Evolutionary conservation across 805 yeast species (phyloP).

Genomic region (Saccharomycopsis oosterbeekiorum): DNA sequence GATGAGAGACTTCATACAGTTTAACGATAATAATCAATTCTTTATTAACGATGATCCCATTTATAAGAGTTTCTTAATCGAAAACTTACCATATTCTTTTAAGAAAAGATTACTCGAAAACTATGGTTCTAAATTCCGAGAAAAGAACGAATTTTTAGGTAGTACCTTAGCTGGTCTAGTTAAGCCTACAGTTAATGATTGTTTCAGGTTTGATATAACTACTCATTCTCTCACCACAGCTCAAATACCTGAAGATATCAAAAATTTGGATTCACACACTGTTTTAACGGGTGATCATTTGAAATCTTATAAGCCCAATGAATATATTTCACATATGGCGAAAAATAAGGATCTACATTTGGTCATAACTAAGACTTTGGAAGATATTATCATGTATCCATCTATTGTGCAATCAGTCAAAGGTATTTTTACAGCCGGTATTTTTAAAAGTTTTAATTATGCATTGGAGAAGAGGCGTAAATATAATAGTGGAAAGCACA

Average conservation of each 20-base stretch:
- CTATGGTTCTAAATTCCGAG: neutral
- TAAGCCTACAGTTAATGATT: neutral
- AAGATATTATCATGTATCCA: slow-evolving; percentile 53
- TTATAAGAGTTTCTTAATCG: slow-evolving; percentile 34
- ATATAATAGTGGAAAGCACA: slow-evolving; percentile 7
- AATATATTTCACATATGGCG: slow-evolving; percentile 35
- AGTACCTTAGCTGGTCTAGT: neutral
- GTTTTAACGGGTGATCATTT: slow-evolving; percentile 7
- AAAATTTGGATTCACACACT: neutral
- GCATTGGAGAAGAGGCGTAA: slow-evolving; percentile 59
- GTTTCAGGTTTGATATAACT: neutral
- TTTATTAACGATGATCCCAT: slow-evolving; percentile 28
- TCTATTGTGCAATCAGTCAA: slow-evolving; percentile 69
- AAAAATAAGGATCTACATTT: slow-evolving; percentile 30
- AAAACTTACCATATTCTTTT: slow-evolving; percentile 41
- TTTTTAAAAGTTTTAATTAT: slow-evolving; percentile 57
- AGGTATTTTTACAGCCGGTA: slow-evolving; percentile 84
- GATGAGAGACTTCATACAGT: slow-evolving; percentile 21
- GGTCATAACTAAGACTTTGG: slow-evolving; percentile 33
- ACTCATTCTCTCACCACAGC: neutral
- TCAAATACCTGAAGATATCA: neutral
- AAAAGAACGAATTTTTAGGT: neutral
- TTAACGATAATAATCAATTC: slow-evolving; percentile 21
- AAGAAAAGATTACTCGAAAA: slow-evolving; percentile 30
- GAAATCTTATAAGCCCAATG: slow-evolving; percentile 18